Evolutionary conservation across 345 rosid species (phyloP), one percentile per base, ranked within the genome.

Genomic region (Firmiana major): DNA sequence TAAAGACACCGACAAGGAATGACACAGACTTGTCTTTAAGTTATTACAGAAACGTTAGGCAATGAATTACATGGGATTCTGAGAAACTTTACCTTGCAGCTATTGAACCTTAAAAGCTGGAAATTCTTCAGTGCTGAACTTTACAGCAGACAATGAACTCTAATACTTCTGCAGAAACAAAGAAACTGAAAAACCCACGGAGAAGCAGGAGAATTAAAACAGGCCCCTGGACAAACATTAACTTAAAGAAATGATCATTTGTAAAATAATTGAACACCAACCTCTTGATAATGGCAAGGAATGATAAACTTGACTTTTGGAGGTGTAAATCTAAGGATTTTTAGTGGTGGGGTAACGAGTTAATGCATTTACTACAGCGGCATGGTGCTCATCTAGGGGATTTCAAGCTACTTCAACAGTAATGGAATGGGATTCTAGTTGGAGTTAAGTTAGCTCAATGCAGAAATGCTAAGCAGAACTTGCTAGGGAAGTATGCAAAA

Each of bases 341-440:
- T 62, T 55, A 10, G 36, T 59, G 64, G 64, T 59, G 19, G 64
- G 64, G 64, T 59, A 67, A 43, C 11, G 0, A 45, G 54, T 17
- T 48, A 70, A 7, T 48, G 74, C 74, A 48, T 70, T 70, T 70
- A 28, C 43, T 70, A 28, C 58, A 1, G 17, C 58, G 59, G 48
- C 58, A 49, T 48, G 74, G 74, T 17, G 42, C 3, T 69, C 7
- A 16, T 48, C 7, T 28, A 48, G 13, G 58, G 17, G 15, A 49
- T 28, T 70, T 70, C 58, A 49, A 49, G 59, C 74, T 70, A 17
- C 6, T 70, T 40, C 73, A 7, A 3, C 22, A 69, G 58, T 1
- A 46, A 69, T 46, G 73, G 22, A 68, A 68, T 68, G 15, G 64
- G n/a, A 62, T 59, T 59, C 64, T 12, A 59, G 48, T 70, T 28